Evolutionary conservation across 192 early-diverging fungal genomes (phyloP).

Genomic region (Coemansia sp.): DNA sequence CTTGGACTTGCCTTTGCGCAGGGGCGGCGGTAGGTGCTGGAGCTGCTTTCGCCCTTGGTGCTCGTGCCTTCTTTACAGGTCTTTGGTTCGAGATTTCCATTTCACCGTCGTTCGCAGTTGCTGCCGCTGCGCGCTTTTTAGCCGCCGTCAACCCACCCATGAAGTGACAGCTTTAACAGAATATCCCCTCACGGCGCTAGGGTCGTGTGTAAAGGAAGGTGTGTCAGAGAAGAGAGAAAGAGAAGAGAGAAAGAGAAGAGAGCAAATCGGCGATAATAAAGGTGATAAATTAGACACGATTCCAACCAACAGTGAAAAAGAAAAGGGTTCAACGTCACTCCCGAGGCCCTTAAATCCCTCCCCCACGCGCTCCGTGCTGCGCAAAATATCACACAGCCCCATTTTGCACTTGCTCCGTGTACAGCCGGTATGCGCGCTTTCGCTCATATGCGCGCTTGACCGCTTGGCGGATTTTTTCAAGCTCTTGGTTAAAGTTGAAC

Average conservation of each 20-base stretch:
- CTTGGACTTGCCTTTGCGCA: not conserved
- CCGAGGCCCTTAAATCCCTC: not conserved
- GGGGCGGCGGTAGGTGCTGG: not conserved
- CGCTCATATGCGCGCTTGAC: slow-evolving; percentile 50
- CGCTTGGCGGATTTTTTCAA: slow-evolving; percentile 53
- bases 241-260: not conserved
- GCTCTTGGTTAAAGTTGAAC: slow-evolving; percentile 57
- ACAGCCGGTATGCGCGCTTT: slow-evolving; percentile 47
- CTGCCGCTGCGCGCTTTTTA: not conserved
- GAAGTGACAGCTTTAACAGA: not conserved
- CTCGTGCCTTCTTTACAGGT: not conserved
- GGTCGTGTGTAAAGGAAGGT: not conserved
- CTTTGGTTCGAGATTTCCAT: not conserved
- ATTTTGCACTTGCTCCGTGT: slow-evolving; percentile 7
- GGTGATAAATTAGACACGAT: not conserved
- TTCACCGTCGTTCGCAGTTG: not conserved
- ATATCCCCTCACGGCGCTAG: not conserved
- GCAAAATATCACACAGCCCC: not conserved
- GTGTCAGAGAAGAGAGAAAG: not conserved
- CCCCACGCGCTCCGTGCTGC: no score
- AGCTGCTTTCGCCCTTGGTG: not conserved
- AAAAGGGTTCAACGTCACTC: not conserved
- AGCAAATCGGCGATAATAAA: not conserved
- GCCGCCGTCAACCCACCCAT: not conserved
- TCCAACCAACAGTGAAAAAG: not conserved